Base-by-base conservation (phyloP, 768 basidiomycete genomes). In the Infundibulicybe gibba region DNA sequence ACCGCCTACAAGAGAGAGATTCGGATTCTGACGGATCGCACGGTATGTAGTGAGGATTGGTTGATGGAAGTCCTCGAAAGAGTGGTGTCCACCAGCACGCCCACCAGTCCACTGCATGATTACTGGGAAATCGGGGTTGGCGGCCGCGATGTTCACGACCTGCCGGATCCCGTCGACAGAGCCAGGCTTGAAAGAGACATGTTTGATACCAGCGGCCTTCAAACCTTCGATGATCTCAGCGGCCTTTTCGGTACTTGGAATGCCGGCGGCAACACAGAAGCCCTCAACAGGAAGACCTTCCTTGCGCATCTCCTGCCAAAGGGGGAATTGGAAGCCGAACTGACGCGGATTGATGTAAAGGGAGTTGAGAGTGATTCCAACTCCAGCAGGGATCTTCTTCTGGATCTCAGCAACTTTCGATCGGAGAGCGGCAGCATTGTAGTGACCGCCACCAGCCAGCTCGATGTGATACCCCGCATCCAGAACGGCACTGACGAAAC, bases 61-160 rank as follows among this genome's bases (percentile, higher is more conserved):
- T 64, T 94, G 93, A 59, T 97, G 95, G 81, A 98, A 94, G 64
- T 99, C 97, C 65, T 99, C 97, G 66, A 85, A 98, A 2, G 91
- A 94, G 70, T 98, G 97, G 58, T 99, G 97, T 42, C 97, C 97
- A 51, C 97, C 97, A 15, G 94, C 97, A 55, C 97, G 92, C 32
- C 97, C 97, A 57, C 97, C 97, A 42, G 97, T 99, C 97, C 97
- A 98, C 62, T 98, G 97, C 52, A 97, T 73, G 67, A 99, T 94
- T 67, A 99, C 84, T 8, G 97, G 95, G 77, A 91, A 98, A 69
- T 92, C 85, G 30, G 95, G 87, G 66, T 97, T 94, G 44, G 92
- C 79, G 32, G 87, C 79, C 21, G 95, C 97, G 54, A 98, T 98
- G 72, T 85, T 94, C 66, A 97, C 76, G 51, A 98, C 97, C 67